Evolutionary conservation across 1,284 basidiomycete species (phyloP).

Genomic region (Coniferiporia sulphurascens): DNA sequence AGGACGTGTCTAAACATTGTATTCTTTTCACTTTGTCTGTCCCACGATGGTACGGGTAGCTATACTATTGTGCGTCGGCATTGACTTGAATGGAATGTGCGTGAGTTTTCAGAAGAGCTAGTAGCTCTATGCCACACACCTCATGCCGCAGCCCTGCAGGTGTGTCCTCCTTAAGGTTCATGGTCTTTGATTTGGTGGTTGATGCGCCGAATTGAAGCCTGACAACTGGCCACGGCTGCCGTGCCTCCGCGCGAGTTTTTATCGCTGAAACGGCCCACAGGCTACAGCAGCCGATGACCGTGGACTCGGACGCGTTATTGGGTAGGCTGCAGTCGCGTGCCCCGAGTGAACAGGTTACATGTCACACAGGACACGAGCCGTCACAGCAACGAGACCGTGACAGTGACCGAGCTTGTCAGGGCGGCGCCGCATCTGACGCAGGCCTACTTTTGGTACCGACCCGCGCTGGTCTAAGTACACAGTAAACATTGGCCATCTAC

Average conservation of each 20-base stretch:
- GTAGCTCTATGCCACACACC: slow-evolving; percentile 20
- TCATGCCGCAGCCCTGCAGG: slow-evolving; percentile 22
- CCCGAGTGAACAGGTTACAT: neutral
- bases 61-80: slow-evolving; percentile 38
- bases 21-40: slow-evolving; percentile 66
- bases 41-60: slow-evolving; percentile 77
- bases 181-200: slow-evolving; percentile 71
- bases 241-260: slow-evolving; percentile 18
- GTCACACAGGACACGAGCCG: neutral
- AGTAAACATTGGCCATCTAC: too few species aligned
- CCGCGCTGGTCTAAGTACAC: too few species aligned
- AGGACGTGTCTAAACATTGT: slow-evolving; percentile 84
- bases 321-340: too few species aligned
- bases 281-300: neutral
- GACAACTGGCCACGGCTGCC: slow-evolving; percentile 45
- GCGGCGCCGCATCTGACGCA: too few species aligned
- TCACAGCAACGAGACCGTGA: neutral
- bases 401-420: neutral
- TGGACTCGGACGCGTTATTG: too few species aligned
- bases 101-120: neutral
- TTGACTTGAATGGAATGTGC: too few species aligned
- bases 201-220: slow-evolving; percentile 84
- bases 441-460: too few species aligned
- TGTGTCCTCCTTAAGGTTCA: slow-evolving; percentile 22
- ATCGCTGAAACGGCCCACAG: neutral